Percentiles rank a stretch among this genome's conserved stretches.
phyloP scores from a whole-genome alignment of 345 rosid species.

The Trapa bicornis region DNA sequence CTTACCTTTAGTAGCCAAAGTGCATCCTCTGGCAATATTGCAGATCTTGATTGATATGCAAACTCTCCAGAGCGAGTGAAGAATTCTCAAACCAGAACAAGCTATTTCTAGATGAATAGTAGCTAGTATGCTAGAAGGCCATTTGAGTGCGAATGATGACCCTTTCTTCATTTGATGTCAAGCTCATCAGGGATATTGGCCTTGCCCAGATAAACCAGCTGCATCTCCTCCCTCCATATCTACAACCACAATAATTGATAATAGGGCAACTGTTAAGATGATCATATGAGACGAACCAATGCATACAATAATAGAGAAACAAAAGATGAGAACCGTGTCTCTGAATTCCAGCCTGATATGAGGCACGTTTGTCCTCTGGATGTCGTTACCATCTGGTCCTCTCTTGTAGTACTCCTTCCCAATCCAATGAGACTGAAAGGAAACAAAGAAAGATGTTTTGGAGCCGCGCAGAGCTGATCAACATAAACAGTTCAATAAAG shows the following conservation, averaged over 20 bases:
- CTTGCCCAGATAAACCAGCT: constrained; percentile 58
- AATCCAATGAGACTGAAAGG: constrained; percentile 86
- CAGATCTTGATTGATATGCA: background rate
- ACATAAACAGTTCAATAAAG: too few species aligned
- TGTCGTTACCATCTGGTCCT: constrained; percentile 91
- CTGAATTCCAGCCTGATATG: constrained; percentile 93
- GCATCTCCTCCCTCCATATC: constrained; percentile 98
- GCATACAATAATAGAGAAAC: background rate
- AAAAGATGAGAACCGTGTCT: constrained; percentile 41
- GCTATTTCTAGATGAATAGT: background rate
- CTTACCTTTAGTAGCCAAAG: background rate
- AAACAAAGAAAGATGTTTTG: constrained; percentile 4
- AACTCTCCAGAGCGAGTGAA: background rate
- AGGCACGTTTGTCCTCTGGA: constrained; percentile 88
- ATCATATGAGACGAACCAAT: background rate
- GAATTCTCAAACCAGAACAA: background rate
- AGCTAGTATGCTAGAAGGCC: background rate
- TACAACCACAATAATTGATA: constrained; percentile 14
- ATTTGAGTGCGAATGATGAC: background rate
- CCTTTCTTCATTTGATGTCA: constrained; percentile 29
- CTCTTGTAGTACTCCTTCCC: constrained; percentile 85
- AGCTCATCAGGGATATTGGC: constrained; percentile 42
- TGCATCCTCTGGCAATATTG: background rate
- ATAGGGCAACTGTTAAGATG: background rate
- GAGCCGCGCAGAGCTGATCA: background rate